Percentiles rank a stretch among this genome's conserved stretches.
Evolutionary conservation across 2,329 filamentous ascomycete genomes (phyloP).

Genomic region (Aciculosporium take): DNA sequence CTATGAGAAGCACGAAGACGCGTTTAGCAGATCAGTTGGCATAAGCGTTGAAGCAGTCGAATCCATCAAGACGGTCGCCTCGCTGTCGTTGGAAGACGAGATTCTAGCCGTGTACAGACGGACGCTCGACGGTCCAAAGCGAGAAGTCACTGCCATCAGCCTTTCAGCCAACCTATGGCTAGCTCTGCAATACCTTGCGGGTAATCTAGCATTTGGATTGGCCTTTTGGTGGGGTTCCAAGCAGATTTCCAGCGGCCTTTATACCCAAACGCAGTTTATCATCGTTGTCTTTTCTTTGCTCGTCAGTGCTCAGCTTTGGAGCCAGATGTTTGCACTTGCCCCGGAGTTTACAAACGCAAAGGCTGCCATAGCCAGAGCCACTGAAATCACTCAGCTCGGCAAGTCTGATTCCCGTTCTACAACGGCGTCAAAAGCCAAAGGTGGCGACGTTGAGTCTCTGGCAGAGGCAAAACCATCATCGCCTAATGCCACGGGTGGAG

Average conservation of each 20-base stretch:
- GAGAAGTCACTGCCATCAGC: conserved; percentile 33
- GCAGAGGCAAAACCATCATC: conserved; percentile 10
- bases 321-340: conserved; percentile 50
- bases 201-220: conserved; percentile 58
- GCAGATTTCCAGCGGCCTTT: conserved; percentile 51
- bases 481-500: conserved; percentile 31
- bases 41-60: conserved; percentile 54
- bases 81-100: conserved; percentile 38
- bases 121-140: conserved; percentile 35
- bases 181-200: conserved; percentile 43
- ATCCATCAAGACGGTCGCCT: conserved; percentile 48
- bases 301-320: conserved; percentile 38
- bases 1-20: conserved; percentile 47
- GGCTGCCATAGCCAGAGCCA: conserved; percentile 3
- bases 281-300: conserved; percentile 49
- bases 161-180: conserved; percentile 42
- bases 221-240: conserved; percentile 71
- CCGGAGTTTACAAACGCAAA: conserved; percentile 30
- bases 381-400: background rate
- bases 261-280: conserved; percentile 55
- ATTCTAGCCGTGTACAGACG: conserved; percentile 38
- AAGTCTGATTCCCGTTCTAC: background rate
- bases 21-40: conserved; percentile 48
- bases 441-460: background rate
- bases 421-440: background rate